phyloP scores from a whole-genome alignment of 805 yeast genomes.

The Danielia reshetovae region DNA sequence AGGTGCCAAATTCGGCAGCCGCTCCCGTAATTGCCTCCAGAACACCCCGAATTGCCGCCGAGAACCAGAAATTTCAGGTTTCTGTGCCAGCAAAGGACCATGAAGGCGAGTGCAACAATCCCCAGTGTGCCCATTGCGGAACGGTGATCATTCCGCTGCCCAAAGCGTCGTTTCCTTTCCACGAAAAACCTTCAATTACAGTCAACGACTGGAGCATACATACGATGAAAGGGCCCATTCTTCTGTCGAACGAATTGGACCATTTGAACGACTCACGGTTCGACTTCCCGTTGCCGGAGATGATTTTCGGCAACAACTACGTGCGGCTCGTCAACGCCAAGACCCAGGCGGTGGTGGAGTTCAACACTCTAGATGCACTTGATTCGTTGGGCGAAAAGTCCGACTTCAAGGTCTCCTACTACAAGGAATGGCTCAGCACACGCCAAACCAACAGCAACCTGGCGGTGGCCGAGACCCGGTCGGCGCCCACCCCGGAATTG shows the following conservation, averaged over 20 bases:
- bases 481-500: constrained; percentile 30
- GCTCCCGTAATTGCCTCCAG: constrained; percentile 15
- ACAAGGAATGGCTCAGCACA: constrained; percentile 69
- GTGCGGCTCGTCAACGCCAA: constrained; percentile 47
- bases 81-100: constrained; percentile 44
- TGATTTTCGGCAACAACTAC: constrained; percentile 88
- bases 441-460: constrained; percentile 15
- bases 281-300: constrained; percentile 88
- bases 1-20: constrained; percentile 17
- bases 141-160: constrained; percentile 77
- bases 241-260: constrained; percentile 72
- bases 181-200: constrained; percentile 65
- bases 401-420: constrained; percentile 66
- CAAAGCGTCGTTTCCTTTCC: constrained; percentile 56
- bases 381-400: constrained; percentile 34
- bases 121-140: constrained; percentile 63
- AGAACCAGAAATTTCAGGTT: constrained; percentile 8
- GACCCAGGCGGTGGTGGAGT: constrained; percentile 46
- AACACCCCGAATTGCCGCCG: constrained; percentile 7
- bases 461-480: not conserved
- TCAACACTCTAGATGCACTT: constrained; percentile 74
- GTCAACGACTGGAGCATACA: constrained; percentile 73
- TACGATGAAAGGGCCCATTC: constrained; percentile 71
- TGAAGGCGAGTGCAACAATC: constrained; percentile 33
- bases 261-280: constrained; percentile 52